A percentile compares a stretch with the other conserved stretches of the same genome.
Conservation (phyloP, 2,329 filamentous ascomycete species). For the Pseudogymnoascus sp. region DNA sequence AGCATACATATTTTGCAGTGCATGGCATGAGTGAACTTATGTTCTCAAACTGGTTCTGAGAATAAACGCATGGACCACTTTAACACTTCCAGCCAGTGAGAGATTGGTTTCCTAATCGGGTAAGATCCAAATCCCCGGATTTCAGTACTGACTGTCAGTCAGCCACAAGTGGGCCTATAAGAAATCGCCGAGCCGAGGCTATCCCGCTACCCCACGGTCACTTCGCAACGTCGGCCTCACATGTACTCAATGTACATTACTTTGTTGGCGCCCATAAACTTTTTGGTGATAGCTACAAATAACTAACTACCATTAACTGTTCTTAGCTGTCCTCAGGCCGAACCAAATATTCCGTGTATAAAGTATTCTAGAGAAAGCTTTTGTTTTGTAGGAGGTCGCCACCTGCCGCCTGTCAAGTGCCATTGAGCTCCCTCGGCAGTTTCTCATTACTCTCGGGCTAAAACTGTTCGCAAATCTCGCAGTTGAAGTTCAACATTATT, state of each 20-base stretch:
- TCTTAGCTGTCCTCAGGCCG: background rate
- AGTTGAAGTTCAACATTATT: background rate
- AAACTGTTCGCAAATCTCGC: background rate
- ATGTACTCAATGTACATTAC: too few species aligned
- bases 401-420: background rate
- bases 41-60: background rate
- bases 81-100: background rate
- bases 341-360: background rate
- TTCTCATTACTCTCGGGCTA: background rate
- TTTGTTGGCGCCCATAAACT: background rate
- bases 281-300: background rate
- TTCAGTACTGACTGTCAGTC: background rate
- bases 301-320: background rate
- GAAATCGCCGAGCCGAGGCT: constrained; percentile 6
- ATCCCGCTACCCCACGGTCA: background rate
- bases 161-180: background rate
- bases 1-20: background rate
- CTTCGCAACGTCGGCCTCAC: background rate
- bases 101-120: background rate
- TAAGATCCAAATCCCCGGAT: background rate
- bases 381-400: background rate
- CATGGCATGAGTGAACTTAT: background rate
- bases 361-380: background rate
- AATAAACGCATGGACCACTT: background rate
- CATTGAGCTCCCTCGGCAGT: background rate